Conservation (phyloP, 2,329 filamentous ascomycete species). For the Simplicillium aogashimaense region DNA sequence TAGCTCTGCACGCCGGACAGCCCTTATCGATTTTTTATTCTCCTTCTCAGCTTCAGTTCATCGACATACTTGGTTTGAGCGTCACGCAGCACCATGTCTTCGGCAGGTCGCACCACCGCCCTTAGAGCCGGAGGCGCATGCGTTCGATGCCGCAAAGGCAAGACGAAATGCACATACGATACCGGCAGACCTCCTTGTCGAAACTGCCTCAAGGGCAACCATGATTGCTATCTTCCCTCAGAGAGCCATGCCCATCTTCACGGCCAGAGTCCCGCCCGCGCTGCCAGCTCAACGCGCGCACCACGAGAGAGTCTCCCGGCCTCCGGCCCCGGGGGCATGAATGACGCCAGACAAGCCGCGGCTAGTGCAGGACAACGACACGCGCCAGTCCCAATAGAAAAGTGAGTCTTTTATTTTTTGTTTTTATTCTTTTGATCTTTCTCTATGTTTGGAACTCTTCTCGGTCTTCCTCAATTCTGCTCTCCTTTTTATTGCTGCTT, state of each 20-base stretch:
- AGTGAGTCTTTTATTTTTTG: slow-evolving; percentile 32
- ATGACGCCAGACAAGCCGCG: slow-evolving; percentile 32
- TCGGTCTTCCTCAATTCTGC: too few species aligned
- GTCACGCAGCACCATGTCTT: slow-evolving; percentile 26
- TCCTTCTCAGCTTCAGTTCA: not conserved
- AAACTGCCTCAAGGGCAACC: slow-evolving; percentile 54
- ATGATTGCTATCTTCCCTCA: slow-evolving; percentile 52
- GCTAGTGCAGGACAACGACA: slow-evolving; percentile 35
- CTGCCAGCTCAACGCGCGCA: slow-evolving; percentile 35
- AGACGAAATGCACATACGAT: slow-evolving; percentile 55
- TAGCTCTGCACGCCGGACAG: not conserved
- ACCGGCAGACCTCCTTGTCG: slow-evolving; percentile 53
- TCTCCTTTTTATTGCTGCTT: slow-evolving; percentile 4
- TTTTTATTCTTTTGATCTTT: slow-evolving; percentile 6
- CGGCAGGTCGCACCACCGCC: slow-evolving; percentile 45
- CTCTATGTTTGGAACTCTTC: too few species aligned
- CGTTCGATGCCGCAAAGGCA: slow-evolving; percentile 54
- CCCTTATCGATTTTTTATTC: not conserved
- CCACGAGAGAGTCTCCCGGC: slow-evolving; percentile 44
- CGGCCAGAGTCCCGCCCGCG: slow-evolving; percentile 46
- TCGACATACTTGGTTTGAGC: not conserved
- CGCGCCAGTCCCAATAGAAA: slow-evolving; percentile 37
- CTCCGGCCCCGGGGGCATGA: slow-evolving; percentile 33
- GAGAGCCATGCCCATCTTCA: slow-evolving; percentile 51
- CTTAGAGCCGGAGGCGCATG: slow-evolving; percentile 51